Evolutionary conservation across 805 yeast genomes (phyloP), one percentile per base, ranked within the genome.

Genomic region (Saccharomycopsis fibuligera): DNA sequence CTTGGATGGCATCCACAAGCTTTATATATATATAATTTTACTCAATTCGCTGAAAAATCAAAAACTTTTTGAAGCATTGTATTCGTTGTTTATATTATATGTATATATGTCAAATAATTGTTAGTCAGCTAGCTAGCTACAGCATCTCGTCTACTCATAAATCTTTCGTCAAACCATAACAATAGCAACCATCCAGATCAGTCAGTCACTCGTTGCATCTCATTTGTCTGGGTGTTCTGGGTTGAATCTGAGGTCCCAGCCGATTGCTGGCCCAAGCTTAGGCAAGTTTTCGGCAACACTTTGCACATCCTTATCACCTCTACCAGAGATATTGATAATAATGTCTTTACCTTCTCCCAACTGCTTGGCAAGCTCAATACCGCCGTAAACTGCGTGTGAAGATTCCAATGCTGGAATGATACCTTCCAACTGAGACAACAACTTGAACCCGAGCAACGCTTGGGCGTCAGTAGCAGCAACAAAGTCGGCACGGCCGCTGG

Each of bases 281-380:
- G 99, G 99, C 63, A 93, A 75, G 46, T 83, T 79, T 67, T 93
- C 96, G 41, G 99, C 99, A 47, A 93, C 97, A 65, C 90, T 86
- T 69, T 89, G 96, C 35, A 93, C 99, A 66, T 93, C 99, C 72
- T 93, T 93, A 66, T 93, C 99, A 70, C 99, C 99, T 75, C 99
- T 86, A 60, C 99, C 99, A 45, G 96, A 88, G 49, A 93, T 77
- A 65, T 89, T 89, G 62, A 93, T 84, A 53, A 93, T 83, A 50
- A 93, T 72, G 62, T 88, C 80, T 68, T 89, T 76, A 57, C 85
- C 96, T 56, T 81, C 75, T 22, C 75, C 63, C 83, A 93, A 74
- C 16, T 81, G 83, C 72, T 87, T 81, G 27, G 99, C 99, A 44
- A 86, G 74, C 68, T 89, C 78, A 53, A 86, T 73, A 42, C 90